These are phyloP conservation scores for Boletus rubropictus DNA, from an alignment of 768 basidiomycete species.

Conservation along the genomic window DNA sequence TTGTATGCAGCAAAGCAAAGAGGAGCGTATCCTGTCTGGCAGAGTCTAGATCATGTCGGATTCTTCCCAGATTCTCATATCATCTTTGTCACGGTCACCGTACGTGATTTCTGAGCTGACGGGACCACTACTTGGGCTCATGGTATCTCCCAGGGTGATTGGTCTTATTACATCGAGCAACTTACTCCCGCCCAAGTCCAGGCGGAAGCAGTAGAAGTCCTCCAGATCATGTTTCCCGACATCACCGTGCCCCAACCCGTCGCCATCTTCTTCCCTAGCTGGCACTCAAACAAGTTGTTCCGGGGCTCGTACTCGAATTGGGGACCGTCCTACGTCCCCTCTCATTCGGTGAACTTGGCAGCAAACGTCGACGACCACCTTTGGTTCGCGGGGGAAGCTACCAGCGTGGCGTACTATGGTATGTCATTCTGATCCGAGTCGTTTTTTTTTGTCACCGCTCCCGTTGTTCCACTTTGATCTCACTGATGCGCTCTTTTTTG, in stretches of 20 bases:
- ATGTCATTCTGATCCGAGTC: constrained; percentile 11
- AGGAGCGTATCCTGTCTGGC: constrained; percentile 64
- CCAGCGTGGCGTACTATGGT: constrained; percentile 55
- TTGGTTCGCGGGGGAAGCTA: constrained; percentile 62
- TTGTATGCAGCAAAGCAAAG: constrained; percentile 53
- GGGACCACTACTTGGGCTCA: neutral
- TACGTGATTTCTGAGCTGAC: constrained; percentile 1
- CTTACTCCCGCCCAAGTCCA: constrained; percentile 45
- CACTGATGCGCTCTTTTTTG: neutral
- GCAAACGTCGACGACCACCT: constrained; percentile 46
- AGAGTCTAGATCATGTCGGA: constrained; percentile 49
- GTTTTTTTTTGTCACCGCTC: neutral
- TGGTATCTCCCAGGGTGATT: constrained; percentile 44
- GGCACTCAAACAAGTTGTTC: constrained; percentile 46
- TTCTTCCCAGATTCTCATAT: constrained; percentile 60
- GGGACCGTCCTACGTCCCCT: constrained; percentile 53
- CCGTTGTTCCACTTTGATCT: neutral
- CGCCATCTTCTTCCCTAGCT: constrained; percentile 51
- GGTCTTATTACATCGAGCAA: constrained; percentile 50
- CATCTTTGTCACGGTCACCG: constrained; percentile 26
- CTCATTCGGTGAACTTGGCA: constrained; percentile 48
- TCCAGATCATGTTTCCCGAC: constrained; percentile 53
- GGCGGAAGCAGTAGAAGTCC: constrained; percentile 47
- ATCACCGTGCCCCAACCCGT: constrained; percentile 47
- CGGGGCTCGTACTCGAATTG: constrained; percentile 57